Evolutionary conservation across 2,329 filamentous ascomycete genomes (phyloP), one percentile per base, ranked within the genome.

Genomic region (Verticillium isaacii): DNA sequence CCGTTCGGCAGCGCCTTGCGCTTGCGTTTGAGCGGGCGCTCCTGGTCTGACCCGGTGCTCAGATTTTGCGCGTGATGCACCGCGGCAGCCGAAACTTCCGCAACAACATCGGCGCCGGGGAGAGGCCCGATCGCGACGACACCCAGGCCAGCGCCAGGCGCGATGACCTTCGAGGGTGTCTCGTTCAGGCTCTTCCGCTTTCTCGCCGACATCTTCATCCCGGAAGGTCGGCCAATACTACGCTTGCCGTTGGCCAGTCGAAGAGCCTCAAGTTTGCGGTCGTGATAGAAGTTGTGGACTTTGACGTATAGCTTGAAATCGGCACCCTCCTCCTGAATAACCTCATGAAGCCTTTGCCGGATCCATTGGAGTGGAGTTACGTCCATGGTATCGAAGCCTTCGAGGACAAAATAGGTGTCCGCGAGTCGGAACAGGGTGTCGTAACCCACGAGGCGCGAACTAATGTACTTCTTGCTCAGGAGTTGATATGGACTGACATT

Each of bases 401-500:
- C 76, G 55, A 87, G 73, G 68, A 85, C 82, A 3, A 79, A 77
- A 32, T 85, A 74, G 0, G 83, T 79, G 57, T 84, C 81, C 41
- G 80, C 81, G 39, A 87, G 71, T 2, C 84, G 80, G 67, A 82
- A 85, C 3, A 86, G 71, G 0, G 83, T 86, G 65, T 86, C 83
- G 66, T 86, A 86, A 45, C 81, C 81, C 23, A 73, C 71, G n/a
- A 80, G 71, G 4, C 70, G 71, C 55, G 74, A 74, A 15, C 74
- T 78, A 60, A 85, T 80, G 67, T 78, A 83, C 23, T 76, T 74
- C 70, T 86, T 86, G 36, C 72, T 77, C 2, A 86, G 74, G 11
- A 86, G 77, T 68, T 87, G 84, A 62, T 82, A 85, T 0, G 84
- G 84, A 64, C 82, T 82, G 62, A 86, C 80, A 2, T 79, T 74